Conservation (phyloP, 2,329 filamentous ascomycete genomes). For the Microcyclospora tardicrescens region DNA sequence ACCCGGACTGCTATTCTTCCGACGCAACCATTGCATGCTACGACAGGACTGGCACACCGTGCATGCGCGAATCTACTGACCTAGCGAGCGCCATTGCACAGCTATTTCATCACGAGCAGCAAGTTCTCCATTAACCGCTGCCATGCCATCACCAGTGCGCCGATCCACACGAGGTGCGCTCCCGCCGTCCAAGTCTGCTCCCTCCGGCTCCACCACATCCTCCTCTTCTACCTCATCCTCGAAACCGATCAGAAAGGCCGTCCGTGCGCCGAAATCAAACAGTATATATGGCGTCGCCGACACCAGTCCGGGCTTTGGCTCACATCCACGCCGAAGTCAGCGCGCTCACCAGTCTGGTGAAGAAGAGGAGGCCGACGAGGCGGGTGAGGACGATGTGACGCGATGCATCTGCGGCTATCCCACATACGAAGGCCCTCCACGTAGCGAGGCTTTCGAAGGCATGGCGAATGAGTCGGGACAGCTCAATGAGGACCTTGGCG, state of each 20-base stretch:
- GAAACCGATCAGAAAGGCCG: background rate
- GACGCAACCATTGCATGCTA: no score
- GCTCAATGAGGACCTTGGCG: conserved; percentile 66
- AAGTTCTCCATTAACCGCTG: no score
- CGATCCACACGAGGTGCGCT: conserved; percentile 64
- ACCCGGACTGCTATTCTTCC: no score
- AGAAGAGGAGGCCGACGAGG: conserved; percentile 30
- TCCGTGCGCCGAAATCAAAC: conserved; percentile 61
- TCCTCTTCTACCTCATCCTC: conserved; percentile 49
- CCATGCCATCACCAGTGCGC: conserved; percentile 35
- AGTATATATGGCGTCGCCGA: conserved; percentile 50
- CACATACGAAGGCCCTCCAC: conserved; percentile 78
- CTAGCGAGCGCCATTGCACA: background rate
- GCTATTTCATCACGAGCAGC: no score
- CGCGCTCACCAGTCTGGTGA: conserved; percentile 52
- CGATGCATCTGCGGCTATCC: conserved; percentile 89
- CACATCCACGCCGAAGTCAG: conserved; percentile 65
- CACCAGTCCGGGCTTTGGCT: conserved; percentile 53
- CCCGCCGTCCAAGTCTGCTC: conserved; percentile 50
- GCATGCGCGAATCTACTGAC: no score
- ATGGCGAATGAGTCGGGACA: conserved; percentile 41
- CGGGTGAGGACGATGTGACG: conserved; percentile 81
- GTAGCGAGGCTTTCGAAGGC: conserved; percentile 34
- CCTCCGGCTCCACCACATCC: conserved; percentile 63
- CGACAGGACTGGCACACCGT: no score